Evolutionary conservation across 257 asterid genomes (phyloP), one percentile per base, ranked within the genome.

Genomic region (Paraleonurus japonicus): DNA sequence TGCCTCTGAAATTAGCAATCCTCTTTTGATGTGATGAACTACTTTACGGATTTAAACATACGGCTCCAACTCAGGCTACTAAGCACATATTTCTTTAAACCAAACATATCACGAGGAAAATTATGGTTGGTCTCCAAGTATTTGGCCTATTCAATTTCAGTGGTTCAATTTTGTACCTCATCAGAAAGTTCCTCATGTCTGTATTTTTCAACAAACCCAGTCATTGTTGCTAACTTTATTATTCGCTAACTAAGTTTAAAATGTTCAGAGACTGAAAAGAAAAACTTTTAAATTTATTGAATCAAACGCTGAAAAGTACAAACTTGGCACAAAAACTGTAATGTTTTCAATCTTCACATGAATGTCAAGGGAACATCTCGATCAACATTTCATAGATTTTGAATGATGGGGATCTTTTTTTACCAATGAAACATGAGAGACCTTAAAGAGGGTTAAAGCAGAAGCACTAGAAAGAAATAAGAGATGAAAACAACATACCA

Each of bases 171-270:
- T 37, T 51, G 53, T 24, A n/a, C 27, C 41, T 69, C 28, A 24
- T 37, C 65, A 69, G 24, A 37, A 24, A 37, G 27, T 55, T 50
- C 19, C 53, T 41, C 48, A 32, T 16, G n/a, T 61, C 19, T 7
- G 66, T 39, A 16, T 19, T n/a, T 53, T n/a, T 69, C 37, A 37
- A 54, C 39, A 69, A 33, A 69, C 39, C 55, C 41, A 22, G 26
- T 54, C 17, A 19, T n/a, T 20, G 30, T 24, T 16, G 41, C 32
- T 13, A 57, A 39, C 17, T 20, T 10, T 5, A 39, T 15, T 28
- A 63, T 43, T 43, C 12, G 39, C 48, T 17, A 6, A 8, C 9
- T 1, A 17, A 48, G 64, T 48, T 32, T 30, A 22, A 45, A 48
- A 48, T 17, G 48, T 27, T 27, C 47, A 16, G 32, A 24, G 13